phyloP scores from a whole-genome alignment of 805 yeast genomes.

The Saccharomycopsis guyanensis region DNA sequence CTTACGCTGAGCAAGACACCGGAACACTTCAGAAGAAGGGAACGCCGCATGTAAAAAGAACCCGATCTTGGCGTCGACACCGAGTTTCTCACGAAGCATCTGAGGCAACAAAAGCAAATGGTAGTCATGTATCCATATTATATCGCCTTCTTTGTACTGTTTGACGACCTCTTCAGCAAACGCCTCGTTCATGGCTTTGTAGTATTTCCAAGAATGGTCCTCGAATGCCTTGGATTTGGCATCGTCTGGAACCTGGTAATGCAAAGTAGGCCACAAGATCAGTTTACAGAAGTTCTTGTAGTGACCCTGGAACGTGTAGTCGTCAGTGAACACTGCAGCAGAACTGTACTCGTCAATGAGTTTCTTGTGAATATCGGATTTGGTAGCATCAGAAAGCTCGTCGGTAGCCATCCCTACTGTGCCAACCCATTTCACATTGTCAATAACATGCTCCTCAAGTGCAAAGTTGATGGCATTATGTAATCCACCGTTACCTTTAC shows the following conservation, averaged over 20 bases:
- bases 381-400: slow-evolving; percentile 52
- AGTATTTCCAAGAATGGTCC: slow-evolving; percentile 89
- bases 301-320: slow-evolving; percentile 80
- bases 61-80: slow-evolving; percentile 80
- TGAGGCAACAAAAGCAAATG: slow-evolving; percentile 81
- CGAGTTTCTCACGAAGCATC: slow-evolving; percentile 62
- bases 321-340: slow-evolving; percentile 65
- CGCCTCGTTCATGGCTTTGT: slow-evolving; percentile 63
- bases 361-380: slow-evolving; percentile 41
- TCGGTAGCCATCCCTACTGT: slow-evolving; percentile 89
- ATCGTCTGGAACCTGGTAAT: slow-evolving; percentile 91
- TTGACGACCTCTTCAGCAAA: slow-evolving; percentile 72
- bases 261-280: slow-evolving; percentile 92
- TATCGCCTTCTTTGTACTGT: slow-evolving; percentile 64
- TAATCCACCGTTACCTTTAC: slow-evolving; percentile 81
- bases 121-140: slow-evolving; percentile 91
- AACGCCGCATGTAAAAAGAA: slow-evolving; percentile 89
- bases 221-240: slow-evolving; percentile 92
- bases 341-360: slow-evolving; percentile 45
- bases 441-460: slow-evolving; percentile 31
- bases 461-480: slow-evolving; percentile 74
- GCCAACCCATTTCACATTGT: slow-evolving; percentile 70
- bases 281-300: slow-evolving; percentile 89
- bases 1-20: slow-evolving; percentile 86
- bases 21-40: slow-evolving; percentile 91